phyloP scores from a whole-genome alignment of 2,329 filamentous ascomycete genomes.

The Colletotrichum sp. region DNA sequence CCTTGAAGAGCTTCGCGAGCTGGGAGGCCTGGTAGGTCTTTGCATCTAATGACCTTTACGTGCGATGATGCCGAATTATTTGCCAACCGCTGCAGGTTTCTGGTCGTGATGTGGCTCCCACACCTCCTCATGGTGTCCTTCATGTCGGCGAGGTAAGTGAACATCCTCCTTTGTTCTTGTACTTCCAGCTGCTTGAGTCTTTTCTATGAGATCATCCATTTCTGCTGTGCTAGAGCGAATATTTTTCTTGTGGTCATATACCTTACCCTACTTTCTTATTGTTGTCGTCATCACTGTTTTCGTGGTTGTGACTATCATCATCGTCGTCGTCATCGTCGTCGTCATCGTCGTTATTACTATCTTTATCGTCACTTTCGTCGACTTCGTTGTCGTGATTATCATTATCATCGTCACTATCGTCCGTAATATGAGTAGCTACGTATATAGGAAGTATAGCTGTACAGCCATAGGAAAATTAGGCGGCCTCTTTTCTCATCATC shows the following conservation, averaged over 20 bases:
- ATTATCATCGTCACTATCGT: neutral
- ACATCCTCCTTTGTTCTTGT: neutral
- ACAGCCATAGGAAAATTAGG: fast-evolving
- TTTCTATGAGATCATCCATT: neutral
- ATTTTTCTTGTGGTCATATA: neutral
- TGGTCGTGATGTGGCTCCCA: neutral
- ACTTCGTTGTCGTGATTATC: too few relatives aligned
- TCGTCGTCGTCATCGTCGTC: too few relatives aligned
- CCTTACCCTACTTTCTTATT: neutral
- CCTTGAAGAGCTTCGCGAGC: neutral
- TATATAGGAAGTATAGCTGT: neutral
- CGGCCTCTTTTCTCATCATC: neutral
- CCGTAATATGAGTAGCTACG: neutral
- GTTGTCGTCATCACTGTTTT: too few relatives aligned
- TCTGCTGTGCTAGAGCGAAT: neutral
- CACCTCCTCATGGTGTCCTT: neutral
- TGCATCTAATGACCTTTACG: neutral
- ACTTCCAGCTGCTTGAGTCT: neutral
- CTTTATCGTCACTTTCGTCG: too few relatives aligned
- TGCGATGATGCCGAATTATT: neutral
- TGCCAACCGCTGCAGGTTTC: neutral
- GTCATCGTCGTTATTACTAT: too few relatives aligned
- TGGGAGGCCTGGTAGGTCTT: neutral
- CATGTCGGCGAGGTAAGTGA: neutral
- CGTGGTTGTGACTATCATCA: neutral